These are phyloP conservation scores for Vitis hybrid DNA, from an alignment of 177 flowering plant species.

Conservation along the genomic window DNA sequence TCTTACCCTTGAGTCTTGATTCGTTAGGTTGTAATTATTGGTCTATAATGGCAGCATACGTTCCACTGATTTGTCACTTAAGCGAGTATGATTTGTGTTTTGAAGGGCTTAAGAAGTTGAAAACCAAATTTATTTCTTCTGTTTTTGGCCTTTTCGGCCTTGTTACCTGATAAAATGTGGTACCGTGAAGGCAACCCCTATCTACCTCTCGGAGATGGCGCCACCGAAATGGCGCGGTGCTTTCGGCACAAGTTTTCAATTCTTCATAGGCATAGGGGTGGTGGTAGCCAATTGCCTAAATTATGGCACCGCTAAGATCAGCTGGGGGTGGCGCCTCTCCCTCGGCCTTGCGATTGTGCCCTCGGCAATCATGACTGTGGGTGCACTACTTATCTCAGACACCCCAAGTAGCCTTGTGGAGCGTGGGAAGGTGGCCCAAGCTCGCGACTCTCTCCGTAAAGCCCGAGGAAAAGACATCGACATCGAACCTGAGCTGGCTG, in stretches of 20 bases:
- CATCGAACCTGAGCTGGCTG: conserved; percentile 40
- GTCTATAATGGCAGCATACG: too few species aligned
- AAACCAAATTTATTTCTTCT: not conserved
- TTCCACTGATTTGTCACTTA: too few species aligned
- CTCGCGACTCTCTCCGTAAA: conserved; percentile 30
- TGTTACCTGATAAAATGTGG: not conserved
- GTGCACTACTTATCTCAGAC: conserved; percentile 53
- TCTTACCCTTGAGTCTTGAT: too few species aligned
- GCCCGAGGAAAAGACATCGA: conserved; percentile 29
- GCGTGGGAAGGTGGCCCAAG: conserved; percentile 44
- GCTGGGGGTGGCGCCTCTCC: conserved; percentile 69
- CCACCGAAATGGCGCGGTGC: conserved; percentile 66
- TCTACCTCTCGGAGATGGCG: conserved; percentile 63
- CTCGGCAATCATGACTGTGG: conserved; percentile 46
- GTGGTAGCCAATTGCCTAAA: conserved; percentile 51
- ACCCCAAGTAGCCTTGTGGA: conserved; percentile 49
- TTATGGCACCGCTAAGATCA: conserved; percentile 34
- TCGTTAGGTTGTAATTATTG: too few species aligned
- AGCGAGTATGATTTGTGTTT: too few species aligned
- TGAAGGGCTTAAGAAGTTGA: too few species aligned
- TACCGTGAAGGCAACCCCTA: conserved; percentile 45
- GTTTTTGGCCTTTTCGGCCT: too few species aligned
- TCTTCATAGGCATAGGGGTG: conserved; percentile 56
- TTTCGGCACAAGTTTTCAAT: conserved; percentile 58
- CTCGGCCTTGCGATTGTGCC: conserved; percentile 64